phyloP scores from a whole-genome alignment of 2,329 filamentous ascomycete genomes.

The Periglandula ipomoeae region DNA sequence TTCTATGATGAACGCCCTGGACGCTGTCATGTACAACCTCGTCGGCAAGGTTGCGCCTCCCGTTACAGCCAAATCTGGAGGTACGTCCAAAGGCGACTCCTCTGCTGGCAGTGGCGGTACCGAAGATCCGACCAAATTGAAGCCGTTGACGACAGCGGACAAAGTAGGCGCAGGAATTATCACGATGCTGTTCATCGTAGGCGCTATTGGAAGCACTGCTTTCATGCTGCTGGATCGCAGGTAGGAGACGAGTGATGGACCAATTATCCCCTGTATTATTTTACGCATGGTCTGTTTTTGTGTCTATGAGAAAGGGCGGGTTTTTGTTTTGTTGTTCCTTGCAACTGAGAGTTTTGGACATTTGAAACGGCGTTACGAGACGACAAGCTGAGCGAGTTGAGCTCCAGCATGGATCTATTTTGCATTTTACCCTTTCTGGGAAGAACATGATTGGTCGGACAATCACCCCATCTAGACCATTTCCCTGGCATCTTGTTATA shows the following conservation, averaged over 20 bases:
- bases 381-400: background rate
- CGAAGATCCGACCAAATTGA: slow-evolving; percentile 17
- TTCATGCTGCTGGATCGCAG: slow-evolving; percentile 34
- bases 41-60: slow-evolving; percentile 34
- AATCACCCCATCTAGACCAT: background rate
- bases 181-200: slow-evolving; percentile 39
- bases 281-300: background rate
- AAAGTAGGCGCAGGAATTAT: slow-evolving; percentile 47
- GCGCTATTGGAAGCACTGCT: slow-evolving; percentile 38
- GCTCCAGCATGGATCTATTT: background rate
- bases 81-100: slow-evolving; percentile 45
- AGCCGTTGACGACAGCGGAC: slow-evolving; percentile 38
- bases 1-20: slow-evolving; percentile 59
- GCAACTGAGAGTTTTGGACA: background rate
- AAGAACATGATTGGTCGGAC: background rate
- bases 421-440: background rate
- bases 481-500: background rate
- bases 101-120: slow-evolving; percentile 18
- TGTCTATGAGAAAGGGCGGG: background rate
- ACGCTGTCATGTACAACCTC: slow-evolving; percentile 53
- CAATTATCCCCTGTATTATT: background rate
- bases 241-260: background rate
- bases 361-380: slow-evolving; percentile 1
- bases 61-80: slow-evolving; percentile 46
- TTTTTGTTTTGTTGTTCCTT: background rate